Evolutionary conservation across 2,329 filamentous ascomycete species (phyloP).

Genomic region (Pezicula radicicola): DNA sequence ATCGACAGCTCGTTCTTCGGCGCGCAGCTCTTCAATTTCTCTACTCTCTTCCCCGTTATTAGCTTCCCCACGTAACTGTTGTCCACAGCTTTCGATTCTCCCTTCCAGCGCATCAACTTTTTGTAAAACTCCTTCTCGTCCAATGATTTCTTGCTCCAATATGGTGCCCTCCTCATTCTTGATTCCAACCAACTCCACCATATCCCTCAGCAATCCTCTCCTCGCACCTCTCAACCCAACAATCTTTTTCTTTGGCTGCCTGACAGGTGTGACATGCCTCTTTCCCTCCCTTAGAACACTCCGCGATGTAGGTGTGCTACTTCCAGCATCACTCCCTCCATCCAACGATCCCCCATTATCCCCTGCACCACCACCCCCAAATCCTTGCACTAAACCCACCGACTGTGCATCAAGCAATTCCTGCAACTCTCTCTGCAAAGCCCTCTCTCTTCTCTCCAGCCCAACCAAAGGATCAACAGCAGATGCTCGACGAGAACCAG

Average conservation of each 20-base stretch:
- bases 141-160: slow-evolving; percentile 52
- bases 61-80: slow-evolving; percentile 53
- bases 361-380: slow-evolving; percentile 21
- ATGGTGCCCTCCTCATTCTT: slow-evolving; percentile 67
- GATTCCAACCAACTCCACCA: slow-evolving; percentile 60
- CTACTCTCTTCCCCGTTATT: slow-evolving; percentile 52
- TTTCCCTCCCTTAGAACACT: slow-evolving; percentile 11
- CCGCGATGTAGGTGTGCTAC: slow-evolving; percentile 24
- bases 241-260: slow-evolving; percentile 50
- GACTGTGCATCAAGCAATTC: slow-evolving; percentile 56
- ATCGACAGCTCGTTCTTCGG: slow-evolving; percentile 52
- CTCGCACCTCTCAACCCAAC: slow-evolving; percentile 60
- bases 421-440: slow-evolving; percentile 56
- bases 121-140: slow-evolving; percentile 54
- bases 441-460: slow-evolving; percentile 44
- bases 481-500: neutral
- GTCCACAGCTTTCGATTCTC: slow-evolving; percentile 33
- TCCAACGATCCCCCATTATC: slow-evolving; percentile 29
- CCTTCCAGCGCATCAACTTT: slow-evolving; percentile 53
- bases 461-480: slow-evolving; percentile 30
- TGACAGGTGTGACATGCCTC: slow-evolving; percentile 53
- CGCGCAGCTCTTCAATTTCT: slow-evolving; percentile 57
- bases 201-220: slow-evolving; percentile 60
- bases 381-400: slow-evolving; percentile 35
- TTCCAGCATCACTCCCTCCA: slow-evolving; percentile 34